Conservation (phyloP, 768 basidiomycete species). For the Trametes coccinea region DNA sequence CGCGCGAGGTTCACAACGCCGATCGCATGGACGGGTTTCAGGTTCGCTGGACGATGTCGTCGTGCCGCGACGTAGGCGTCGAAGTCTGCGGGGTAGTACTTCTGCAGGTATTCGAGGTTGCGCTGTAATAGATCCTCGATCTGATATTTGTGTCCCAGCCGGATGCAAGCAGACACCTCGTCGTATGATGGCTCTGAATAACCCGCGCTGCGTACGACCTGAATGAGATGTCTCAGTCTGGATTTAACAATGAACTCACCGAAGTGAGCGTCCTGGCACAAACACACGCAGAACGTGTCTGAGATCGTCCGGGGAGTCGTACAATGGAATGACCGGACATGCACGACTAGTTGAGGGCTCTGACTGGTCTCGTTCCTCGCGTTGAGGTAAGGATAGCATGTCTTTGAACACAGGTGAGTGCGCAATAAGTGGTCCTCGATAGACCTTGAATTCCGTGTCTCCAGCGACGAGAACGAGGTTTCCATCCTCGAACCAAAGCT, state of each 20-base stretch:
- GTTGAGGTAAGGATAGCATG: conserved; percentile 19
- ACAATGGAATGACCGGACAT: conserved; percentile 6
- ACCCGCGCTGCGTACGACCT: not conserved
- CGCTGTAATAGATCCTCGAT: conserved; percentile 9
- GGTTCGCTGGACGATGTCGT: not conserved
- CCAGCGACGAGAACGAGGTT: conserved; percentile 15
- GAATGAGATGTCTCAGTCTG: not conserved
- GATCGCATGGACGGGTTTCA: conserved; percentile 10
- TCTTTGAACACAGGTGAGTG: conserved; percentile 20
- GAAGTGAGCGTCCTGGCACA: conserved; percentile 4
- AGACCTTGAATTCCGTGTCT: conserved; percentile 19
- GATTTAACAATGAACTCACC: not conserved
- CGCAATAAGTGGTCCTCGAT: conserved; percentile 18
- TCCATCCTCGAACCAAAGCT: conserved; percentile 25
- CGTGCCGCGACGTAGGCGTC: conserved; percentile 5
- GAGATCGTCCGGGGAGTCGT: conserved; percentile 10
- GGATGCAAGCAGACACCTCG: conserved; percentile 12
- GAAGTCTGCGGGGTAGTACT: conserved; percentile 5
- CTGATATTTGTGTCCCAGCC: conserved; percentile 15
- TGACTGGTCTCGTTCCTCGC: not conserved
- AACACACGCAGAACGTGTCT: conserved; percentile 6
- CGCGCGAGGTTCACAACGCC: conserved; percentile 23
- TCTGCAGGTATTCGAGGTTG: conserved; percentile 1
- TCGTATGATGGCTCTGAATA: not conserved
- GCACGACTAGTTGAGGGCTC: not conserved